Base-by-base conservation (phyloP, 1,284 basidiomycete species). In the Ustilago xerochloae region DNA sequence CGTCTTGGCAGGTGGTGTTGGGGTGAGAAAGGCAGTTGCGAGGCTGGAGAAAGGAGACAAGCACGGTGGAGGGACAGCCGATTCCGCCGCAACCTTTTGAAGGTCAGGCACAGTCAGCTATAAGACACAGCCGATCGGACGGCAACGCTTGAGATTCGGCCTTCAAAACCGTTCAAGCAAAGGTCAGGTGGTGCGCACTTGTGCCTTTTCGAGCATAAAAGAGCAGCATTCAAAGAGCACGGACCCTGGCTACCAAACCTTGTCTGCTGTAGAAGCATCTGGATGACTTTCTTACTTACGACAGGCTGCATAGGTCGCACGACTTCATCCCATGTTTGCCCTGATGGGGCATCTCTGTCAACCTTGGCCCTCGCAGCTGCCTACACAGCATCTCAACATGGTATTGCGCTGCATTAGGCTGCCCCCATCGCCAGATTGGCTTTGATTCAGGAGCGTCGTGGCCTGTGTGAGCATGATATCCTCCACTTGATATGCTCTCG, bases 291-390 rank as follows among this genome's bases (percentile, higher is more conserved):
- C 35, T n/a, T n/a, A 20, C 18, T 41, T 5, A 41, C 39, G 20
- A n/a, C n/a, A n/a, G n/a, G n/a, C n/a, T n/a, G n/a, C 41, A 18
- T 9, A 22, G 48, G 48, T 50, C 49, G 49, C 49, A 51, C 49
- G 35, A 51, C 49, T 33, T 5, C 4, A 13, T 8, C 26, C 22
- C 20, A 43, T 20, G 18, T 10, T 24, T 26, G 22, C 41, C 15
- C 41, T 13, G n/a, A n/a, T n/a, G n/a, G n/a, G n/a, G n/a, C n/a
- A n/a, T n/a, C 26, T 13, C 41, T 43, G n/a, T 43, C 16, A 8
- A 43, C 41, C 16, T 24, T 43, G n/a, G n/a, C n/a, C n/a, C 38
- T 41, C 18, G 18, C 18, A 20, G 18, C 9, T 41, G 18, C 38
- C 18, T 5, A 6, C 22, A 18, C 22, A 24, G 12, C 12, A 24